Evolutionary conservation across 345 rosid species (phyloP).

Genomic region (Euphorbia tirucalli): DNA sequence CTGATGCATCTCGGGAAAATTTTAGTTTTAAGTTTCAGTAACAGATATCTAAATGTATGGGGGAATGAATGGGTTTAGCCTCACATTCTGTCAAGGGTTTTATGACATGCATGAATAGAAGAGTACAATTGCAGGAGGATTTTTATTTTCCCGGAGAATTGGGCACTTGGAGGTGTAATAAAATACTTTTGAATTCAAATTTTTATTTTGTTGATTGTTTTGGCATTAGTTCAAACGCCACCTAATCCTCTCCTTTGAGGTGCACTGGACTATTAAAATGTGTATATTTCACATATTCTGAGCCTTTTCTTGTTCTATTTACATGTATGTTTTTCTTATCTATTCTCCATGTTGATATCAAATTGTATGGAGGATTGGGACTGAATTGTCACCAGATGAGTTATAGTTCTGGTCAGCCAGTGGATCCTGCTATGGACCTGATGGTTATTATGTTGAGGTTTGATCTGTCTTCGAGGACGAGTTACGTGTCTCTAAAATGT

Average conservation of each 20-base stretch:
- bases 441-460: no score
- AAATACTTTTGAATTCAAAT: constrained; percentile 1
- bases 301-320: background rate
- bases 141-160: background rate
- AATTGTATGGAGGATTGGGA: no score
- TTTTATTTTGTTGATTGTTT: background rate
- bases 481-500: background rate
- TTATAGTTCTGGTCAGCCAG: no score
- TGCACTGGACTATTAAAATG: background rate
- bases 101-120: background rate
- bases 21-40: background rate
- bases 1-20: background rate
- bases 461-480: no score
- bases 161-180: constrained; percentile 7
- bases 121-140: background rate
- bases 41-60: background rate
- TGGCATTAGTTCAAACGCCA: background rate
- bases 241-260: background rate
- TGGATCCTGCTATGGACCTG: no score
- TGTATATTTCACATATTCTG: background rate
- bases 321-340: no score
- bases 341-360: no score
- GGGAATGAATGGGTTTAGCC: background rate
- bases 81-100: background rate
- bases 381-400: no score